A percentile compares a stretch with the other conserved stretches of the same genome.
phyloP scores from a whole-genome alignment of 108 stramenopile genomes.

The Cyclotella cryptica region DNA sequence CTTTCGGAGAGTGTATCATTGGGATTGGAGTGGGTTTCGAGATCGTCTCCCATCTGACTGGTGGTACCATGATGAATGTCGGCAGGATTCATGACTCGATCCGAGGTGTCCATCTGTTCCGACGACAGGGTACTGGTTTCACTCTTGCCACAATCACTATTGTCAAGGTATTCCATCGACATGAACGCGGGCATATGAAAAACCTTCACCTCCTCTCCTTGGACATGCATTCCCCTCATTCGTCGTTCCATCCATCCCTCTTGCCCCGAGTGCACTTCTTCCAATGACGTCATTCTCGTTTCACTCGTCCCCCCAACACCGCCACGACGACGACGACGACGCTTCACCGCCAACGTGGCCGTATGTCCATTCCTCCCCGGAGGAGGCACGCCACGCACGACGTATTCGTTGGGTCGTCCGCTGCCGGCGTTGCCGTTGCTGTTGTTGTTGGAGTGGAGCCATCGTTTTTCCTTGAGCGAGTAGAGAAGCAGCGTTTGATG shows the following conservation, averaged over 20 bases:
- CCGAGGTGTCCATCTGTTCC: too few relatives aligned
- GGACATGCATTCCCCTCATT: neutral
- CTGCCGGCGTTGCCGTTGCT: neutral
- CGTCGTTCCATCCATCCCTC: neutral
- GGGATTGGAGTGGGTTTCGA: neutral
- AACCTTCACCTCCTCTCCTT: too few relatives aligned
- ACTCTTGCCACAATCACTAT: too few relatives aligned
- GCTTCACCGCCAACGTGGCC: constrained; percentile 76
- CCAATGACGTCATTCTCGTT: constrained; percentile 8
- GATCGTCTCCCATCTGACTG: too few relatives aligned
- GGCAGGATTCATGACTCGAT: too few relatives aligned
- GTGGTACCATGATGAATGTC: too few relatives aligned
- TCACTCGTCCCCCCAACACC: neutral
- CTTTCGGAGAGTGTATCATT: neutral
- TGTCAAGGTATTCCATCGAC: too few relatives aligned
- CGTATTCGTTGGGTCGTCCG: constrained; percentile 5
- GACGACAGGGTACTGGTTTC: too few relatives aligned
- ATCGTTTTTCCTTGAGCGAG: constrained; percentile 67
- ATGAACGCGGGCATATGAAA: too few relatives aligned
- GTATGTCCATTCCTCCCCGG: constrained; percentile 95
- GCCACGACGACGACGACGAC: constrained; percentile 7
- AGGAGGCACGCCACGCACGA: constrained; percentile 67
- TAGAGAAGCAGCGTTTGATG: constrained; percentile 86
- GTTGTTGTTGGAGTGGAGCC: constrained; percentile 49
- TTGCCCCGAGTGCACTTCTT: neutral